Evolutionary conservation across 345 rosid genomes (phyloP), one percentile per base, ranked within the genome.

Genomic region (Eucalyptus cloeziana): DNA sequence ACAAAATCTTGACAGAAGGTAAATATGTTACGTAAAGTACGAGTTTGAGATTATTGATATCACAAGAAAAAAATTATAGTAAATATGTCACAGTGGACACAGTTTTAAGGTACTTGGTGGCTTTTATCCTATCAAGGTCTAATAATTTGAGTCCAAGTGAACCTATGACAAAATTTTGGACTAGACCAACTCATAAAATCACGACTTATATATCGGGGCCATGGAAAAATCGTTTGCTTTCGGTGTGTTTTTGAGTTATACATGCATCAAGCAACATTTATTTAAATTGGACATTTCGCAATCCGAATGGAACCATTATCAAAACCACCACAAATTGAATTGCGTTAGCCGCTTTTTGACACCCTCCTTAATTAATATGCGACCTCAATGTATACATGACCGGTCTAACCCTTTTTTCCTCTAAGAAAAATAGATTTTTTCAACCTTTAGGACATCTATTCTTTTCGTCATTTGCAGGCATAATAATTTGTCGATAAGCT

Each of bases 161-260:
- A 71, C 45, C 47, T 71, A 71, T 71, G 25, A 19, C 11, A 71
- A 71, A 22, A 19, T 17, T 17, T 31, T 5, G 7, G 7, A 33
- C 80, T 69, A 33, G 25, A 69, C 13, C 2, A 69, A 69, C 14
- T 37, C 25, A 7, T 2, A 12, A 6, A 9, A 71, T 19, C 81
- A 9, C 4, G 8, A 19, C 14, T 37, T 33, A 71, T 19, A 19
- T 17, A 71, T 9, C 2, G 1, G 1, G 6, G 81, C 12, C 7
- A 17, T 19, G 25, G 25, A 33, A 1, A 71, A 69, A 19, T 16
- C 0, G 1, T 8, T 0, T 71, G 13, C 45, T 7, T 71, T 19
- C 4, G 5, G 40, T 5, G 10, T 11, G 27, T 14, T 33, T 19
- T 71, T 5, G 14, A 33, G 14, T 43, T 43, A 43, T 43, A 43